phyloP scores from a whole-genome alignment of 352 stramenopile genomes.

The Phytophthora vignae region DNA sequence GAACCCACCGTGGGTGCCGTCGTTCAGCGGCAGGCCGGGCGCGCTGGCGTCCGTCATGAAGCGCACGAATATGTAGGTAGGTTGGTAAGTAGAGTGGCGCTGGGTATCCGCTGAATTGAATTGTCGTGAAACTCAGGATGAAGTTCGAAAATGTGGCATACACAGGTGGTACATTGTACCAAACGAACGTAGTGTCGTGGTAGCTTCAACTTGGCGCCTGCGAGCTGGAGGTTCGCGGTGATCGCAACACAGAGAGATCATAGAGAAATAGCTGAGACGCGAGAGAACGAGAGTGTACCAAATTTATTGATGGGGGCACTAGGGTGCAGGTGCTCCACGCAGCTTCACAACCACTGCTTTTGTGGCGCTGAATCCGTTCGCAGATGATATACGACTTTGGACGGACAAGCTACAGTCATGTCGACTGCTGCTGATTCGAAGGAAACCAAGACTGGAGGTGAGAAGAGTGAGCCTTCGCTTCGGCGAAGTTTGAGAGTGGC shows the following conservation, averaged over 20 bases:
- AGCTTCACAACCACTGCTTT: no score
- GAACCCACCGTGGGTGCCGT: conserved; percentile 32
- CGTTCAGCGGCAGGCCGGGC: conserved; percentile 24
- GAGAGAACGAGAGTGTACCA: no score
- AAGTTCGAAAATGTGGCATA: conserved; percentile 6
- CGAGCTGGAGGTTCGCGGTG: neutral
- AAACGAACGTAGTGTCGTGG: neutral
- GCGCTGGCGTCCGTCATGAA: conserved; percentile 39
- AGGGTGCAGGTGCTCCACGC: no score
- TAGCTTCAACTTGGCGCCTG: neutral
- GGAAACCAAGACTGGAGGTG: neutral
- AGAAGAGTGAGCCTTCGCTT: neutral
- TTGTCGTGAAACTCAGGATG: neutral
- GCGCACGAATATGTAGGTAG: neutral
- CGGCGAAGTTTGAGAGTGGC: no score
- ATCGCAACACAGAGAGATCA: no score
- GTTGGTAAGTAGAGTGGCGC: neutral
- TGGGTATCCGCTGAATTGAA: conserved; percentile 3
- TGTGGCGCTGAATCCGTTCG: no score
- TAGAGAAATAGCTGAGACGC: no score
- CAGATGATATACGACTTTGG: no score
- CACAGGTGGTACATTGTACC: neutral
- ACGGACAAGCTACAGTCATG: no score
- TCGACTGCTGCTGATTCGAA: no score
- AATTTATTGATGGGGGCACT: no score